Percentiles rank a stretch among this genome's conserved stretches.
Evolutionary conservation across 1,284 basidiomycete genomes (phyloP).

Genomic region (Papiliotrema terrestris): DNA sequence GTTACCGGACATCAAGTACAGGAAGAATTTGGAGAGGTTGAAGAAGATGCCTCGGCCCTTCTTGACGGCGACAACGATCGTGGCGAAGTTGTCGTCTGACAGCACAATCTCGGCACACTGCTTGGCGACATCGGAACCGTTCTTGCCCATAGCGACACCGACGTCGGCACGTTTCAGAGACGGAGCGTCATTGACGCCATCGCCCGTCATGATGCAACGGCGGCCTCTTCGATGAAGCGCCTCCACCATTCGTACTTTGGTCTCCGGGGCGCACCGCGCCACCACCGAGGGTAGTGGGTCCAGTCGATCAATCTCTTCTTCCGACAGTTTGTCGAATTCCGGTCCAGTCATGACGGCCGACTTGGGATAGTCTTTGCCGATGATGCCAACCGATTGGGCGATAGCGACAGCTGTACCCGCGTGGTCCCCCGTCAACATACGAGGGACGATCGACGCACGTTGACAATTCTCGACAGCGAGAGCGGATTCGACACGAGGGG

Average conservation of each 20-base stretch:
- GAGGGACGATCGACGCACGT: constrained; percentile 62
- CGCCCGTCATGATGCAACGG: constrained; percentile 51
- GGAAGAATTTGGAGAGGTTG: constrained; percentile 50
- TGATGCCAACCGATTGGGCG: constrained; percentile 54
- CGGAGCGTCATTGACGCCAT: constrained; percentile 60
- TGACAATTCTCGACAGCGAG: constrained; percentile 62
- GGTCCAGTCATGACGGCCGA: constrained; percentile 54
- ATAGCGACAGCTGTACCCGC: constrained; percentile 53
- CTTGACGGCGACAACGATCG: constrained; percentile 62
- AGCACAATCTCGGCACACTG: constrained; percentile 61
- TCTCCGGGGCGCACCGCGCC: constrained; percentile 50
- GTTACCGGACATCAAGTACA: constrained; percentile 58
- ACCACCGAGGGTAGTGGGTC: constrained; percentile 57
- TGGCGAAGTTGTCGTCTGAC: constrained; percentile 69
- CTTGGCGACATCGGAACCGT: constrained; percentile 64
- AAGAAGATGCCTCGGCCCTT: constrained; percentile 59
- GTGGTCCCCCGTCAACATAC: constrained; percentile 59
- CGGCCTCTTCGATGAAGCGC: constrained; percentile 57
- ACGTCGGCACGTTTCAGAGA: constrained; percentile 59
- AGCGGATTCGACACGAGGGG: constrained; percentile 63
- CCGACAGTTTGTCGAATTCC: constrained; percentile 62
- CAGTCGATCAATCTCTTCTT: constrained; percentile 59
- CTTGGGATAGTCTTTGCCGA: constrained; percentile 49
- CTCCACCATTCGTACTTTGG: constrained; percentile 58
- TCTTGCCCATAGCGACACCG: constrained; percentile 65